A percentile compares a stretch with the other conserved stretches of the same genome.
Evolutionary conservation across 306 rosid species (phyloP).

Genomic region (Ziziphus jujuba): DNA sequence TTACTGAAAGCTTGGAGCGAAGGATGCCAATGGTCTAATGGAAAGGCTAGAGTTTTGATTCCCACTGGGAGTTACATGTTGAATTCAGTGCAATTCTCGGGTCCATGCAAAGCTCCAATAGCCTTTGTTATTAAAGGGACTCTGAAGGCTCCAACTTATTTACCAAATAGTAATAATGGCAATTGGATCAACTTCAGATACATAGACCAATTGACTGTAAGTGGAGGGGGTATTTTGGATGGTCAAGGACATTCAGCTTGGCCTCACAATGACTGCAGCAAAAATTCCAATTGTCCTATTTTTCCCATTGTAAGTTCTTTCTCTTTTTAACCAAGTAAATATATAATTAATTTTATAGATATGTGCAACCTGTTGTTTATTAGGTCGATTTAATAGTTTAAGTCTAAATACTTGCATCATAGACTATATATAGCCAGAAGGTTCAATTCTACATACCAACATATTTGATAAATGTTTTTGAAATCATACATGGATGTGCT

Average conservation of each 20-base stretch:
- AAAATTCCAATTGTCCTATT: constrained; percentile 26
- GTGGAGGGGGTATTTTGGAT: constrained; percentile 58
- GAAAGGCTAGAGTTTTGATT: constrained; percentile 30
- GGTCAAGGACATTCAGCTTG: constrained; percentile 59
- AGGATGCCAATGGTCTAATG: constrained; percentile 34
- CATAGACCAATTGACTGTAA: constrained; percentile 27
- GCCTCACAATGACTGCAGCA: constrained; percentile 35
- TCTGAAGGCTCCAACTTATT: constrained; percentile 46
- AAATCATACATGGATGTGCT: too few species aligned
- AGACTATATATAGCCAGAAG: too few species aligned
- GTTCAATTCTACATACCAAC: too few species aligned
- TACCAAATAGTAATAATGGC: background rate
- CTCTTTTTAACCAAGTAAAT: background rate
- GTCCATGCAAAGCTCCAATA: constrained; percentile 50
- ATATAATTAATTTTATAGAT: background rate
- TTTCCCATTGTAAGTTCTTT: constrained; percentile 41
- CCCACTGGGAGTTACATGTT: constrained; percentile 49
- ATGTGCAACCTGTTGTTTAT: too few species aligned
- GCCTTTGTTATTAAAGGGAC: constrained; percentile 39
- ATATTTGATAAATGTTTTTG: too few species aligned
- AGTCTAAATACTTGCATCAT: too few species aligned
- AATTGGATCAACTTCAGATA: constrained; percentile 58
- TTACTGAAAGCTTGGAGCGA: constrained; percentile 41
- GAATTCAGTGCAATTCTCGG: constrained; percentile 31
- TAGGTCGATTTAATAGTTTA: too few species aligned